Evolutionary conservation across 1,284 basidiomycete genomes (phyloP), one percentile per base, ranked within the genome.

Genomic region (Moniliophthora roreri): DNA sequence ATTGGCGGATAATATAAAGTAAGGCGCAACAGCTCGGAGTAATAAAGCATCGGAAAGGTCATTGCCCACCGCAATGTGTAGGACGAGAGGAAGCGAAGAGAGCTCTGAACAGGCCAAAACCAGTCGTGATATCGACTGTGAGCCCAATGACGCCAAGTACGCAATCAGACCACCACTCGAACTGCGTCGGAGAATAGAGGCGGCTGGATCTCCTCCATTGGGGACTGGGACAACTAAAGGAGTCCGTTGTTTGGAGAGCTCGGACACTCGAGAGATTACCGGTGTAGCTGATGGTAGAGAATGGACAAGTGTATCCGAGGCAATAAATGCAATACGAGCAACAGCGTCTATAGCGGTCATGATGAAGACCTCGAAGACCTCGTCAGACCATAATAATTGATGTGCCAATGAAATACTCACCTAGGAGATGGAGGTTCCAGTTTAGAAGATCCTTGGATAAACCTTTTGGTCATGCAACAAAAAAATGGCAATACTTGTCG

Each of bases 231-330:
- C 55, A 37, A 75, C 45, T 18, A 26, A 58, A 32, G 65, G 66
- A 11, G 50, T 64, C 54, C 54, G 55, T n/a, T n/a, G n/a, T 18
- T 48, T 50, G 23, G 53, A 49, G 7, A 42, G 39, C 18, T 16
- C 52, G 35, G 62, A 59, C 28, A 49, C 24, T 13, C 42, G 47
- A 8, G 55, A 50, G 55, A 79, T 80, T 6, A 60, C 60, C 2
- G 78, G 78, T 16, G 59, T 58, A 1, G 56, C 57, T 7, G 71
- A 61, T 3, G 81, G 75, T 42, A 77, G 75, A 0, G 81, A 78
- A 62, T 87, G 77, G 51, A 91, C 69, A 16, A 91, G 60, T 46
- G 80, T 70, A 64, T 89, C 87, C 9, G 89, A 89, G 24, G 84
- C 74, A 35, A 88, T 71, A 67, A 78, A 84, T 15, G 85, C 87